These are phyloP conservation scores for Rhizopogon sp. DNA, from an alignment of 768 basidiomycete genomes.

Conservation along the genomic window DNA sequence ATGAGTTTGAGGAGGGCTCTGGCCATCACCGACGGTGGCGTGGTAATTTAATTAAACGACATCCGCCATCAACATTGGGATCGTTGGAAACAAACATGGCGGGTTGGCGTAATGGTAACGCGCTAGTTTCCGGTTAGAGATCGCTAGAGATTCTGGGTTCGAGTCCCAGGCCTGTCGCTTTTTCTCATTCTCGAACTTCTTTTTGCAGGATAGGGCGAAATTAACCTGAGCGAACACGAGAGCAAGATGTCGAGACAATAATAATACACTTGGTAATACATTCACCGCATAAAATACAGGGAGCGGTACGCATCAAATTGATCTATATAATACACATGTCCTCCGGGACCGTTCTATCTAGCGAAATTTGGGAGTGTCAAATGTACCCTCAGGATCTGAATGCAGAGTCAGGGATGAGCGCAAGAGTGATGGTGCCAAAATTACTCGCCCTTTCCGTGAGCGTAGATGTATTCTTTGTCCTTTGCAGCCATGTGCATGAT, in stretches of 20 bases:
- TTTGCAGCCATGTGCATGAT: conserved; percentile 58
- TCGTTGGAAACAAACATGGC: conserved; percentile 18
- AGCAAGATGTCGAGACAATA: not conserved
- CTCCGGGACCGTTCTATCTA: not conserved
- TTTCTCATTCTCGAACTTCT: conserved; percentile 10
- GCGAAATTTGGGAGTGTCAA: conserved; percentile 41
- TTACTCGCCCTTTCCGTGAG: conserved; percentile 49
- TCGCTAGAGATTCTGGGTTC: conserved; percentile 59
- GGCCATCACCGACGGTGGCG: conserved; percentile 3
- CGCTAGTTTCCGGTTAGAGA: conserved; percentile 51
- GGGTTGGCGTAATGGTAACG: conserved; percentile 64
- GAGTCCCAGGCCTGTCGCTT: conserved; percentile 57
- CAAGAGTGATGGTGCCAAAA: too few species aligned
- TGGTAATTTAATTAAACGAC: conserved; percentile 3
- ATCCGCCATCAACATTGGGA: not conserved
- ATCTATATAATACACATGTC: not conserved
- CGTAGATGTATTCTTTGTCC: conserved; percentile 57
- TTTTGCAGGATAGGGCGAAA: not conserved
- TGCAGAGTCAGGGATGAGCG: not conserved
- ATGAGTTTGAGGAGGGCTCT: not conserved
- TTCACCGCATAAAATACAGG: not conserved
- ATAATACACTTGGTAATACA: not conserved
- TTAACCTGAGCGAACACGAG: too few species aligned
- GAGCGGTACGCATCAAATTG: not conserved
- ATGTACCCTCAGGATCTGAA: conserved; percentile 33